Percentiles rank a stretch among this genome's conserved stretches.
Evolutionary conservation across 2,329 filamentous ascomycete species (phyloP).

Genomic region (Aspergillus sp.): DNA sequence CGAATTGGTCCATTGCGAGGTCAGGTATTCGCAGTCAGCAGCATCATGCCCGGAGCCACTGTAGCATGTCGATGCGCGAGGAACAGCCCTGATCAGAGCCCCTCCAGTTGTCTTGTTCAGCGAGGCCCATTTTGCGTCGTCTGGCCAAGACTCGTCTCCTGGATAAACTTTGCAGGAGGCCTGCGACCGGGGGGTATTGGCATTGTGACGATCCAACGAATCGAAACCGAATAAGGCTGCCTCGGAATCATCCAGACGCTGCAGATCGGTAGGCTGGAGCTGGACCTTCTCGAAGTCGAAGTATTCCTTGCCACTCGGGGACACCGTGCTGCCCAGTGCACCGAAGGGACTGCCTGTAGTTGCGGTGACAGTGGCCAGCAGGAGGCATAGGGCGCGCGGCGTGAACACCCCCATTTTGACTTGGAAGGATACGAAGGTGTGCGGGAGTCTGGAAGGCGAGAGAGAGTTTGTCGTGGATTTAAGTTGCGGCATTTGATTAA

Average conservation of each 20-base stretch:
- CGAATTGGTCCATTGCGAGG: slow-evolving; percentile 24
- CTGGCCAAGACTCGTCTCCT: slow-evolving; percentile 27
- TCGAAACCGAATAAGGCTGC: slow-evolving; percentile 25
- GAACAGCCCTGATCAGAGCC: slow-evolving; percentile 27
- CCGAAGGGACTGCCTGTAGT: too few species aligned
- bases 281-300: slow-evolving; percentile 23
- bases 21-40: slow-evolving; percentile 19
- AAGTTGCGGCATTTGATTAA: too few species aligned
- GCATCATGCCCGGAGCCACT: slow-evolving; percentile 25
- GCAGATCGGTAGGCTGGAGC: slow-evolving; percentile 24
- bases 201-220: not conserved
- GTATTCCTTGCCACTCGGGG: not conserved
- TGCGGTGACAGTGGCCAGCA: too few species aligned
- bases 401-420: too few species aligned
- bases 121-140: slow-evolving; percentile 24
- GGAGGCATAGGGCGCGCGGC: too few species aligned
- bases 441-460: too few species aligned
- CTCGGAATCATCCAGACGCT: slow-evolving; percentile 5
- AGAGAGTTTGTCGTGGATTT: too few species aligned
- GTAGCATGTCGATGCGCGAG: slow-evolving; percentile 28
- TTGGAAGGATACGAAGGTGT: too few species aligned
- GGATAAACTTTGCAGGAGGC: too few species aligned
- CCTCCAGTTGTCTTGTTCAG: slow-evolving; percentile 23
- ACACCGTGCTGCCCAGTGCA: too few species aligned
- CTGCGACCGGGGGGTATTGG: not conserved